A percentile compares a stretch with the other conserved stretches of the same genome.
These are phyloP conservation scores for Herpetospermum pedunculosum DNA, from an alignment of 306 rosid genomes.

Conservation along the genomic window DNA sequence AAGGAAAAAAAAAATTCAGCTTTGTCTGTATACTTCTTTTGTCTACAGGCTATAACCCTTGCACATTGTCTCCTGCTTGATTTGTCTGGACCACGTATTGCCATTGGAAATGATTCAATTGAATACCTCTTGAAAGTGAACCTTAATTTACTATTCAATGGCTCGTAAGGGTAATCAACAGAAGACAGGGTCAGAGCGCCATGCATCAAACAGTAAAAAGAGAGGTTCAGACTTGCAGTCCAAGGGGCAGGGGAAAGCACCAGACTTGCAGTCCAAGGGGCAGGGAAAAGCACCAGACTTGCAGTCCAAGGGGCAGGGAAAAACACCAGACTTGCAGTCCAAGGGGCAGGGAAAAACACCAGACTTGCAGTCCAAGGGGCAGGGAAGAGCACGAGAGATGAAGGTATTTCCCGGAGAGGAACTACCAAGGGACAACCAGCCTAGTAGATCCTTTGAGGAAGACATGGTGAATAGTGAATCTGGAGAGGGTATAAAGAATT, in stretches of 20 bases:
- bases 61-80: neutral
- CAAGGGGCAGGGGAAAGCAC: constrained; percentile 35
- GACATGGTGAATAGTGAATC: constrained; percentile 19
- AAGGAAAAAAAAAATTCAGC: neutral
- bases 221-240: constrained; percentile 31
- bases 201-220: constrained; percentile 41
- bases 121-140: constrained; percentile 3
- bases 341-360: constrained; percentile 36
- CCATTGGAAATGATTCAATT: constrained; percentile 17
- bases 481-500: constrained; percentile 27
- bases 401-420: constrained; percentile 61
- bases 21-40: neutral
- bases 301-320: constrained; percentile 30
- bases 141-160: constrained; percentile 28
- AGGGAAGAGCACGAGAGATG: constrained; percentile 31
- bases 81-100: neutral
- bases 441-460: constrained; percentile 22
- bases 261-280: constrained; percentile 30
- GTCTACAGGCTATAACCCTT: neutral
- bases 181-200: constrained; percentile 56
- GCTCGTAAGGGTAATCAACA: constrained; percentile 92
- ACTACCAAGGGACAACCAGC: constrained; percentile 27
- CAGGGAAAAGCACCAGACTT: constrained; percentile 33
- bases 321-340: constrained; percentile 27
- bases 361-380: constrained; percentile 37